Evolutionary conservation across 441 rosid genomes (phyloP), one percentile per base, ranked within the genome.

Genomic region (Melastoma candidum): DNA sequence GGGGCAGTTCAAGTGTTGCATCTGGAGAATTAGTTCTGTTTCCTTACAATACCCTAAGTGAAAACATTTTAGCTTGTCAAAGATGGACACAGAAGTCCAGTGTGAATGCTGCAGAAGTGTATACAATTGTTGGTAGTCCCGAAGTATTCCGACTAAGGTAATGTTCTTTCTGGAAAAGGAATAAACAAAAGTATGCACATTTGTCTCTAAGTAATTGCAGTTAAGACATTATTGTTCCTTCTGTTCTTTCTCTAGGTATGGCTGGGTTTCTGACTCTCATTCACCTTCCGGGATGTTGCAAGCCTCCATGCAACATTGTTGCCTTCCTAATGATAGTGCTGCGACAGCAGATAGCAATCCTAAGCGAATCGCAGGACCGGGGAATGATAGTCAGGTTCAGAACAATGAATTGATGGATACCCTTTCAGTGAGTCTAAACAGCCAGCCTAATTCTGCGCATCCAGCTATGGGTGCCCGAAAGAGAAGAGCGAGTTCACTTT

Each of bases 1-100:
- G 99, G 99, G 97, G 99, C 26, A 68, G 74, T 70, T 84, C 98
- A 47, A 82, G 80, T 72, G 68, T 72, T 56, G 96, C 96, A 43
- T 67, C 77, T 45, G 96, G 97, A 71, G 90, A 83, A 74, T 72
- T 86, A 14, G 67, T 83, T 75, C 82, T 93, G 59, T 84, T 84
- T 66, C 98, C 97, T 51, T 86, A 86, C 70, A 48, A 60, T 67
- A 79, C 70, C 66, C 80, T 70, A 25, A 82, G 75, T 73, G 95
- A 83, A 69, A 81, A 82, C 65, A 48, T 82, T 49, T 51, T 57
- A 45, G 72, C 72, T 54, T 72, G 48, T 73, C 82, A 65, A 63
- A 86, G 84, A 66, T 93, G 99, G 99, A 86, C 78, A 46, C 85
- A 66, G 60, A 90, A 85, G 48, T 82, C 98, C 49, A 53, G 60